A percentile compares a stretch with the other conserved stretches of the same genome.
phyloP scores from a whole-genome alignment of 1,284 basidiomycete genomes.

The Heterobasidion annosum region DNA sequence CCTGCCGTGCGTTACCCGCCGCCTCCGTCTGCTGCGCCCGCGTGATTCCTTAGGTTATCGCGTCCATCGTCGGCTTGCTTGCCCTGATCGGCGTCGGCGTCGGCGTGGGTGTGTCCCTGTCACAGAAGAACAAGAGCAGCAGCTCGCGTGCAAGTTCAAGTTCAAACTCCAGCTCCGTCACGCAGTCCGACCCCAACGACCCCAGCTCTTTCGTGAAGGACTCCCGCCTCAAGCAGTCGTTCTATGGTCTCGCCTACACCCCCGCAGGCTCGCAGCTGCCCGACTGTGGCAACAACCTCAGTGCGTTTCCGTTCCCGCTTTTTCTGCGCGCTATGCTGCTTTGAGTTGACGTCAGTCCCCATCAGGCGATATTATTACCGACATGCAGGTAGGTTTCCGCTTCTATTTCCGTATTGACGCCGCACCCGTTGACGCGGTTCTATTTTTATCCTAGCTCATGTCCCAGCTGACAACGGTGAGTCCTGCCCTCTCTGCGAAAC shows the following conservation, averaged over 20 bases:
- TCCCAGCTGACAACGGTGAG: constrained; percentile 44
- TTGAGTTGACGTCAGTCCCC: background rate
- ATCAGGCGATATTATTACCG: constrained; percentile 34
- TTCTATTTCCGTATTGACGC: background rate
- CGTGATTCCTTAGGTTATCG: constrained; percentile 26
- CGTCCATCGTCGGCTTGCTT: constrained; percentile 31
- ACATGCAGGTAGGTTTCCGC: constrained; percentile 33
- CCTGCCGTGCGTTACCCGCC: background rate
- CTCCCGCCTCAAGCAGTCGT: constrained; percentile 46
- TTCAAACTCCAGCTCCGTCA: constrained; percentile 26
- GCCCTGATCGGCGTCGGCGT: constrained; percentile 39
- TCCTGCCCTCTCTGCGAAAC: constrained; percentile 3
- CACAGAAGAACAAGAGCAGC: constrained; percentile 28
- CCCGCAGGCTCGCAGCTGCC: constrained; percentile 48
- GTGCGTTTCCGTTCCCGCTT: constrained; percentile 20
- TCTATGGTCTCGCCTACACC: constrained; percentile 72
- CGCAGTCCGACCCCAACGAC: constrained; percentile 45
- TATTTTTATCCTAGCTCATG: constrained; percentile 27
- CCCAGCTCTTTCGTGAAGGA: constrained; percentile 62
- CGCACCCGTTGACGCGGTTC: constrained; percentile 1
- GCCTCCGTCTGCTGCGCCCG: background rate
- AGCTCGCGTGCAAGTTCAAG: constrained; percentile 7
- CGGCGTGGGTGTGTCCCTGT: constrained; percentile 42
- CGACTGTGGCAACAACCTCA: constrained; percentile 35
- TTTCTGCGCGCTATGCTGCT: background rate